Evolutionary conservation across 1,284 basidiomycete species (phyloP).

Genomic region (Papiliotrema fonsecae): DNA sequence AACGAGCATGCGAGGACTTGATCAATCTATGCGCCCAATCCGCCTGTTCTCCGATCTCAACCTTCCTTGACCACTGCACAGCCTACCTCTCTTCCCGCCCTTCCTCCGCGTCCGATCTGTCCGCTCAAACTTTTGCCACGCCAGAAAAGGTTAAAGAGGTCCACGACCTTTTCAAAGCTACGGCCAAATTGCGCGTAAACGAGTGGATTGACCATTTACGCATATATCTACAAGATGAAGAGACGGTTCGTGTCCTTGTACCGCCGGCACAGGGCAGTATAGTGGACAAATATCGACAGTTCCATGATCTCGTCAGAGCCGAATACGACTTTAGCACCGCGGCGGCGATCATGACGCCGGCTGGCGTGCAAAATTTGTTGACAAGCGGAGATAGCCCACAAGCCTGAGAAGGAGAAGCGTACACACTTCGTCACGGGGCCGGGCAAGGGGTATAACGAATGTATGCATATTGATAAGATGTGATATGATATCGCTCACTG

Average conservation of each 20-base stretch:
- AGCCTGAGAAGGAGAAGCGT: background rate
- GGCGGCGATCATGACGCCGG: constrained; percentile 43
- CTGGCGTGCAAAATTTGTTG: constrained; percentile 31
- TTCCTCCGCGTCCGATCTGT: constrained; percentile 46
- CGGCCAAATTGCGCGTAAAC: constrained; percentile 55
- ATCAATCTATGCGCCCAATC: constrained; percentile 61
- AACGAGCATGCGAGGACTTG: constrained; percentile 72
- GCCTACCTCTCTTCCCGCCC: constrained; percentile 35
- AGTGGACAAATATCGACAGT: constrained; percentile 65
- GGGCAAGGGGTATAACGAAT: no score
- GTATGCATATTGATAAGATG: no score
- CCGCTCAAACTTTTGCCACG: constrained; percentile 53
- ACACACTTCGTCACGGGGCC: no score
- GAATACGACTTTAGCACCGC: constrained; percentile 51
- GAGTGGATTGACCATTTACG: constrained; percentile 56
- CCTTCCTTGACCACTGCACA: constrained; percentile 58
- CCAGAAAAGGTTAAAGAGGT: constrained; percentile 49
- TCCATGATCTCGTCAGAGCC: constrained; percentile 54
- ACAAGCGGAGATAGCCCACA: constrained; percentile 8
- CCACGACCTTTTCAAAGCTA: constrained; percentile 55
- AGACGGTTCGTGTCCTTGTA: constrained; percentile 69
- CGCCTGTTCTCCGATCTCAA: constrained; percentile 54
- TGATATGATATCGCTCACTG: no score
- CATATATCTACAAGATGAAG: constrained; percentile 71
- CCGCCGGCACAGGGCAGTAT: constrained; percentile 69